phyloP scores from a whole-genome alignment of 345 rosid species.

The Populus alba region DNA sequence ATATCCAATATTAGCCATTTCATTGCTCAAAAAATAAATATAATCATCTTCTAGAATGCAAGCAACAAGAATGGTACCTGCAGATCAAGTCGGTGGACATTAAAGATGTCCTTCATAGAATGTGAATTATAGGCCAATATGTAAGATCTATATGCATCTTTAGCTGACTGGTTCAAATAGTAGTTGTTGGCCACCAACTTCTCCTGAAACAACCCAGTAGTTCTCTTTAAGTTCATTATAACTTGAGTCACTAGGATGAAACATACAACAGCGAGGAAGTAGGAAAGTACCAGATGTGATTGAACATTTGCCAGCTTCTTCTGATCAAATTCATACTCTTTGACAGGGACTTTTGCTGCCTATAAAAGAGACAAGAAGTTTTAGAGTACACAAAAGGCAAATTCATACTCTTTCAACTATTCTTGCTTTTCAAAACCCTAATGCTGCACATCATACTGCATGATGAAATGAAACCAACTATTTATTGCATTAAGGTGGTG shows the following conservation, averaged over 20 bases:
- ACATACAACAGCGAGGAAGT: background rate
- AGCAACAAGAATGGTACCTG: constrained; percentile 46
- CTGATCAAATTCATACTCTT: constrained; percentile 79
- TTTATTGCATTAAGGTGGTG: background rate
- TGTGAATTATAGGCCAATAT: constrained; percentile 94
- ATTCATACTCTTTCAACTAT: background rate
- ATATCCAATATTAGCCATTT: constrained; percentile 4
- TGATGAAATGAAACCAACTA: background rate
- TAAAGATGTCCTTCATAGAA: constrained; percentile 86
- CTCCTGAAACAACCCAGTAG: constrained; percentile 54
- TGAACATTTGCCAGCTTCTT: constrained; percentile 80
- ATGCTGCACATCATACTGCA: background rate
- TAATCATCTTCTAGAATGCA: background rate
- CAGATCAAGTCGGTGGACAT: constrained; percentile 87
- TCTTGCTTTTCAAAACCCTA: background rate
- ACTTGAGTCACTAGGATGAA: background rate
- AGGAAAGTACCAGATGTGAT: constrained; percentile 69
- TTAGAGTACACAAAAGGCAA: background rate
- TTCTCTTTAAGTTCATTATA: constrained; percentile 1
- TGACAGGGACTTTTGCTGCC: constrained; percentile 93
- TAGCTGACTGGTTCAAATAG: constrained; percentile 77
- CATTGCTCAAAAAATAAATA: background rate
- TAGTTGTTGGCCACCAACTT: constrained; percentile 68
- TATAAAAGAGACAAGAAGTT: constrained; percentile 14
- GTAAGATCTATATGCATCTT: constrained; percentile 92